A percentile compares a stretch with the other conserved stretches of the same genome.
phyloP scores from a whole-genome alignment of 202 grass and related monocot genomes.

The Digitaria exilis region DNA sequence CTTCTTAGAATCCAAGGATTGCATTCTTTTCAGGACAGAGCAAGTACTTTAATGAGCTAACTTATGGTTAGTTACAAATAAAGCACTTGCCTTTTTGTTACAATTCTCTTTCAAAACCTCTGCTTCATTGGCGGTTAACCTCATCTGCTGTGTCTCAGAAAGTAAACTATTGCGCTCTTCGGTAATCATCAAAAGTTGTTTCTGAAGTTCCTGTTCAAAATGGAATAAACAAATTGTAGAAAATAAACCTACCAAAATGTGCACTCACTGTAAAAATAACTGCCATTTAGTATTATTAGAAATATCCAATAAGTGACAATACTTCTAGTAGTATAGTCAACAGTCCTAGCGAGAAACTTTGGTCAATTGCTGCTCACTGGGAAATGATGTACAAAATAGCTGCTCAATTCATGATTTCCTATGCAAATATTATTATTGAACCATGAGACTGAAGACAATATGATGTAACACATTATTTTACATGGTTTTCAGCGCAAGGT shows the following conservation, averaged over 20 bases:
- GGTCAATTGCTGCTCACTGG: conserved; percentile 5
- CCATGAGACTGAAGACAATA: neutral
- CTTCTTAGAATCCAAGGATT: too few species aligned
- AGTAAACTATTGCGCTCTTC: conserved; percentile 65
- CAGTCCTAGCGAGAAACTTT: neutral
- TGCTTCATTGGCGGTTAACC: conserved; percentile 44
- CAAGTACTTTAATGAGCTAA: conserved; percentile 21
- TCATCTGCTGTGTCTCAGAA: conserved; percentile 51
- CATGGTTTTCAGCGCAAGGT: neutral
- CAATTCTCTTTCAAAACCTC: conserved; percentile 57
- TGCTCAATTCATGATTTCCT: neutral
- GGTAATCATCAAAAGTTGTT: conserved; percentile 50
- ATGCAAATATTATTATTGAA: neutral
- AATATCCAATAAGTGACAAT: neutral
- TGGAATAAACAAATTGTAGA: conserved; percentile 1
- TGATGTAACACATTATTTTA: neutral
- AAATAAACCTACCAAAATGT: conserved; percentile 12
- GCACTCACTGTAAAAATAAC: conserved; percentile 4
- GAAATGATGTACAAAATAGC: neutral
- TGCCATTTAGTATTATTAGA: neutral
- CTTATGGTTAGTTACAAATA: conserved; percentile 19
- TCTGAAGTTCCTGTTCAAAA: conserved; percentile 52
- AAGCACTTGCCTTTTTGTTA: conserved; percentile 54
- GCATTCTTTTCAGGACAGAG: too few species aligned
- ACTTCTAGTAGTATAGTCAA: neutral